phyloP scores from a whole-genome alignment of 805 yeast species.

The Candida endomychidarum region DNA sequence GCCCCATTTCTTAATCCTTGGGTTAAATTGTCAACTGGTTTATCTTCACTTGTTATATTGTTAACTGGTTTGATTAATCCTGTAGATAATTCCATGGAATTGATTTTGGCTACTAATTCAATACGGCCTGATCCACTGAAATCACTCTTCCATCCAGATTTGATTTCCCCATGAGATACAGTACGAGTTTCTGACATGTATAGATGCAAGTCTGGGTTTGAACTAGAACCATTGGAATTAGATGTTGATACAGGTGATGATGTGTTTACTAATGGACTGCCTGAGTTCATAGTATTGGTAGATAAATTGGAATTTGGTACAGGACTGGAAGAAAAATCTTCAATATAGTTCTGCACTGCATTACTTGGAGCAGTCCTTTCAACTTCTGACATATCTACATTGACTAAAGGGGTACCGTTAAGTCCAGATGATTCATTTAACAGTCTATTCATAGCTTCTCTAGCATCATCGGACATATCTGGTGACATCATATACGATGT shows the following conservation, averaged over 20 bases:
- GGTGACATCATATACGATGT: slow-evolving; percentile 21
- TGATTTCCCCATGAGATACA: slow-evolving; percentile 75
- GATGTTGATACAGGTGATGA: neutral
- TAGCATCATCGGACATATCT: slow-evolving; percentile 9
- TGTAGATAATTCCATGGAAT: slow-evolving; percentile 58
- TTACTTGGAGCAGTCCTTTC: slow-evolving; percentile 21
- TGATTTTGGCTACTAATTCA: slow-evolving; percentile 73
- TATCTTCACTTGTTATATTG: slow-evolving; percentile 41
- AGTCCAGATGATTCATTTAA: slow-evolving; percentile 10
- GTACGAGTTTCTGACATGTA: slow-evolving; percentile 74
- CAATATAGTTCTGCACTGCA: slow-evolving; percentile 26
- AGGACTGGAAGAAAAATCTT: slow-evolving; percentile 22
- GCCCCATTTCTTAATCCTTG: slow-evolving; percentile 37
- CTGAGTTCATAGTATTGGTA: neutral
- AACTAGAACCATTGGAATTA: slow-evolving; percentile 10
- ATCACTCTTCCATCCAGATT: slow-evolving; percentile 95
- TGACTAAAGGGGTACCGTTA: slow-evolving; percentile 15
- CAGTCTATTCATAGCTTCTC: neutral
- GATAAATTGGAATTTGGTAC: neutral
- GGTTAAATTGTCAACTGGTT: slow-evolving; percentile 22
- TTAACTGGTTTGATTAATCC: slow-evolving; percentile 48
- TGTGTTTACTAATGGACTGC: neutral
- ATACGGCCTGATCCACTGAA: slow-evolving; percentile 74
- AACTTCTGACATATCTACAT: slow-evolving; percentile 19
- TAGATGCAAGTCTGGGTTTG: slow-evolving; percentile 29